Evolutionary conservation across 495 filamentous ascomycete genomes (phyloP), one percentile per base, ranked within the genome.

Genomic region (Chaetomium tenue): DNA sequence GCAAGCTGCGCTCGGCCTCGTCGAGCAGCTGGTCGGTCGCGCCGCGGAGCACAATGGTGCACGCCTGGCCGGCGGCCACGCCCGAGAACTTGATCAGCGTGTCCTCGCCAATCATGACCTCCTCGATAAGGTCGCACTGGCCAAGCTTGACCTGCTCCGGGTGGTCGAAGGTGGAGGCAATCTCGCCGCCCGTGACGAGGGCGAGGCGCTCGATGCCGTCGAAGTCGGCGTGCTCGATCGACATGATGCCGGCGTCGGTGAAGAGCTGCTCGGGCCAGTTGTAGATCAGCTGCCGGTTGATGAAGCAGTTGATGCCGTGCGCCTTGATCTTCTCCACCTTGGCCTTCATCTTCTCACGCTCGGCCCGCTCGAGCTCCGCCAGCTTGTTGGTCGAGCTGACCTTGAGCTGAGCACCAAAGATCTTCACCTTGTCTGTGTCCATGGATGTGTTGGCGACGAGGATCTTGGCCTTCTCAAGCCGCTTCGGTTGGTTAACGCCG

Each of bases 231-330:
- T 98, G 94, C 82, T 98, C 94, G 70, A 98, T 98, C 18, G 93
- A 96, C 81, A 95, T 87, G 77, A 98, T 98, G 58, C 94, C 95
- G 12, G 92, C 93, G 75, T 98, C 94, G 26, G 93, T 90, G 75
- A 98, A 98, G 56, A 98, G 89, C 78, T 98, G 95, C 76, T 98
- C 94, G 40, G 94, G 94, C 93, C 94, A 98, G 84, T 98, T 98
- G 84, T 98, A 98, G 79, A 98, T 98, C 52, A 98, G 85, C 74
- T 98, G 94, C 65, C 94, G 84, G 83, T 98, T 98, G 74, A 98
- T 95, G 79, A 98, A 98, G 82, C 95, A 98, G 84, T 98, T 98
- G 81, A 98, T 97, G 47, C 94, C 94, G 71, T 98, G 95, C 40
- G 91, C 86, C 86, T 98, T 98, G 82, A 98, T 98, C 72, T 89